Percentiles rank a stretch among this genome's conserved stretches.
Conservation (phyloP, 2,329 filamentous ascomycete species). For the Fusarium tupiense region DNA sequence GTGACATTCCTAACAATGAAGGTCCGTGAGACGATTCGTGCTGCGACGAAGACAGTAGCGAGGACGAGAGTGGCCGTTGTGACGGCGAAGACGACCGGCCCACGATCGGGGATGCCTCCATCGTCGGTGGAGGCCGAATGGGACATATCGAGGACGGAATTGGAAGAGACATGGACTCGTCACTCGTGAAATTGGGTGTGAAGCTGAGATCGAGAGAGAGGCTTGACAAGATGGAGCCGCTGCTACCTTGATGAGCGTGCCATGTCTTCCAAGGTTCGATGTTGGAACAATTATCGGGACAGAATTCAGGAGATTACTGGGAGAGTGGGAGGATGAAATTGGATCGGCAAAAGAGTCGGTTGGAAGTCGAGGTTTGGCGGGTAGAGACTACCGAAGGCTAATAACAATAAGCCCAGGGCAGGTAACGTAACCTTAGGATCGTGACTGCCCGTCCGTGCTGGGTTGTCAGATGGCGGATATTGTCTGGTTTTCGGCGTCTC, state of each 20-base stretch:
- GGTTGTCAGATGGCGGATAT: slow-evolving; percentile 9
- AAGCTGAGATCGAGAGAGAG: slow-evolving; percentile 5
- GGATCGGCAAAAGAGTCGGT: neutral
- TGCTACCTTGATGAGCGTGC: slow-evolving; percentile 26
- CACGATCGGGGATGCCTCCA: slow-evolving; percentile 58
- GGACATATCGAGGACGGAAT: slow-evolving; percentile 40
- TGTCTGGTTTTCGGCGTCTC: neutral
- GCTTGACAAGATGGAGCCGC: slow-evolving; percentile 30
- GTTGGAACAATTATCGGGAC: neutral
- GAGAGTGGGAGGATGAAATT: neutral
- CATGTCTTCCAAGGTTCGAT: slow-evolving; percentile 33
- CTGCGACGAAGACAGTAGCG: slow-evolving; percentile 77
- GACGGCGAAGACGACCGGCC: slow-evolving; percentile 73
- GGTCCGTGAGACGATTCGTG: slow-evolving; percentile 77
- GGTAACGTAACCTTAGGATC: neutral
- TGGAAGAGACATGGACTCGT: slow-evolving; percentile 38
- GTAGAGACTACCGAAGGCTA: neutral
- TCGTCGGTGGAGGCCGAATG: slow-evolving; percentile 38
- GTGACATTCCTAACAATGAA: slow-evolving; percentile 77
- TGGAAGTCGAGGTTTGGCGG: neutral
- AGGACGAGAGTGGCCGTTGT: slow-evolving; percentile 75
- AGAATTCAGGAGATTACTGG: neutral
- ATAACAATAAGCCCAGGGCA: neutral
- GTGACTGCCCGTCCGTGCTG: neutral
- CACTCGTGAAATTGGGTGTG: slow-evolving; percentile 27